Base-by-base conservation (phyloP, 1,284 basidiomycete genomes). In the Puccinia sorghi region DNA sequence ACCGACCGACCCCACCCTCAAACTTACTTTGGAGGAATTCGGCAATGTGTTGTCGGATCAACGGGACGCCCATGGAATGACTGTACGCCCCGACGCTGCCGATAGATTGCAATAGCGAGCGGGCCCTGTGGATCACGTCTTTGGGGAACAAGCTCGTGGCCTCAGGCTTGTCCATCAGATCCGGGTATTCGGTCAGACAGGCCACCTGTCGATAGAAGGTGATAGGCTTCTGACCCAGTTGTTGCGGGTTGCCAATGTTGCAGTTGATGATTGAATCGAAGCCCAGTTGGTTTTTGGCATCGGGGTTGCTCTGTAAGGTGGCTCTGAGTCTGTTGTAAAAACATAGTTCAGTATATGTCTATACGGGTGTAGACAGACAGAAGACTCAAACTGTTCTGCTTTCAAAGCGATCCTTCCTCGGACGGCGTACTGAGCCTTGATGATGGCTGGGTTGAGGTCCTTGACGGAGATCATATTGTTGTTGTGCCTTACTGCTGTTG, bases 171-270 rank as follows among this genome's bases (percentile, higher is more conserved):
- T 92, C 88, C 81, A 93, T 89, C 61, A 99, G 88, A 7, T 89
- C 90, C 5, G 96, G 94, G 86, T 93, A 97, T 84, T 99, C 96
- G 84, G 92, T 92, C 80, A 99, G 86, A 2, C 94, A 92, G 66
- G 93, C 92, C 75, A 95, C 89, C 93, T 94, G 96, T 80, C 96
- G 88, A 83, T 90, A 89, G 85, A 93, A 99, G 9, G 96, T 97
- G 80, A 99, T 89, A 0, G 95, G 93, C 27, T 90, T 89, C 85
- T 99, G 97, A 85, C 97, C 91, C 61, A 99, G 88, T 86, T 97
- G 96, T 86, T 99, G 96, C 0, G 96, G 96, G 84, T 99, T 99
- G 11, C 96, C 96, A 80, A 99, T 99, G 86, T 99, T 99, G 81
- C 94, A 93, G 32, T 90, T 93, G 84, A 98, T 94, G 85, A 99